Conservation (phyloP, 768 basidiomycete species). For the Arthromyces matolae region DNA sequence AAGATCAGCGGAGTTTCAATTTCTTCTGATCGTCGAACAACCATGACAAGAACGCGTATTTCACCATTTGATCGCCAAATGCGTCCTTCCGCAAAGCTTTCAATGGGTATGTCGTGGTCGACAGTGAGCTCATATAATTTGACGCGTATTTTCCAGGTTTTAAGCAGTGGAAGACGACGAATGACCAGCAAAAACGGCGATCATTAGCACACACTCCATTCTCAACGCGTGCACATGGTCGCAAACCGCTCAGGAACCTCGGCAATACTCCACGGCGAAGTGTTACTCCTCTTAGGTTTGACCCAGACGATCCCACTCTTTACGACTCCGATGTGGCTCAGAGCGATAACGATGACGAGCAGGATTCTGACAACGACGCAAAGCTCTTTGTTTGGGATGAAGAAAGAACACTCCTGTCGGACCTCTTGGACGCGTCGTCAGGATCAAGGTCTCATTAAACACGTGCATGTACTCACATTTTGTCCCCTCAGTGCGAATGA, state of each 20-base stretch:
- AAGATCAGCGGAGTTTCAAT: constrained; percentile 45
- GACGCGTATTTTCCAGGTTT: constrained; percentile 6
- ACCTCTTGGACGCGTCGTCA: constrained; percentile 43
- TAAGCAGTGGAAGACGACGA: constrained; percentile 3
- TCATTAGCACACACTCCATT: background rate
- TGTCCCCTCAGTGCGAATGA: constrained; percentile 23
- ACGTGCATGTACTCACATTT: constrained; percentile 10
- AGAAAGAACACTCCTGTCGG: constrained; percentile 48
- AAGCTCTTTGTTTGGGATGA: constrained; percentile 47
- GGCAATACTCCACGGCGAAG: background rate
- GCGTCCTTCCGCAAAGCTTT: background rate
- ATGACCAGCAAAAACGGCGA: background rate
- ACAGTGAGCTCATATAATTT: background rate
- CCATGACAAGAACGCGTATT: constrained; percentile 12
- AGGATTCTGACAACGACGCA: constrained; percentile 21
- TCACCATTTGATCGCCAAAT: constrained; percentile 8
- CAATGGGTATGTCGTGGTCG: background rate
- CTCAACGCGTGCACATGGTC: background rate
- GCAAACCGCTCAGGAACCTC: constrained; percentile 1
- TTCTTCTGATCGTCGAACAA: constrained; percentile 14
- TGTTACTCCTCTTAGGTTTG: constrained; percentile 1
- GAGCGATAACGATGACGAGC: constrained; percentile 10
- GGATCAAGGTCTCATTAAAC: constrained; percentile 8
- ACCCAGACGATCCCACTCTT: constrained; percentile 16
- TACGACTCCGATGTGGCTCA: constrained; percentile 9